Base-by-base conservation (phyloP, 1,284 basidiomycete genomes). In the Puccinia horiana region DNA sequence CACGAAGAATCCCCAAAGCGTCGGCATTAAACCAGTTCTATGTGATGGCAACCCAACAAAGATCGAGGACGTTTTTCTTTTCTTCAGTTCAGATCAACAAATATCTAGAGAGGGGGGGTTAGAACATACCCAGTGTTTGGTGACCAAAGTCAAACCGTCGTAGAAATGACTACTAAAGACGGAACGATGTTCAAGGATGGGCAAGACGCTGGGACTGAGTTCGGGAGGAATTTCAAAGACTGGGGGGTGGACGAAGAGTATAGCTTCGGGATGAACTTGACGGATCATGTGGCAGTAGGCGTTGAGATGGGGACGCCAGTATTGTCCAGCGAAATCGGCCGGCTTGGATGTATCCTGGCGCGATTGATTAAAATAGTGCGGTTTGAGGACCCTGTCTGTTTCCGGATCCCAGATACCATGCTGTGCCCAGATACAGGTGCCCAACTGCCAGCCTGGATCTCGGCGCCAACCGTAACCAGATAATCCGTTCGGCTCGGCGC, bases 81-180 rank as follows among this genome's bases (percentile, higher is more conserved):
- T n/a, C n/a, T n/a, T n/a, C n/a, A n/a, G n/a, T n/a, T n/a, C n/a
- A 52, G 26, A 52, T 49, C 18, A 47, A 52, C n/a, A 40, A 58
- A 12, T 56, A 47, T 42, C 49, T 0, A 42, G 49, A 29, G 42
- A 44, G 54, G 72, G 42, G 54, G 69, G 42, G 37, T 49, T 3
- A 26, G n/a, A n/a, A 65, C 42, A 70, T 35, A 80, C 77, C 87
- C 86, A 90, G 86, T 87, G 87, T 84, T 88, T 88, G 73, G 88
- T 88, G 76, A 88, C 85, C 77, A 90, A 86, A 16, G 90, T 90
- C 65, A 98, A 89, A 0, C 96, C 96, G 85, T 99, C 96, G 87
- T 98, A 99, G 87, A 95, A 99, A 87, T 99, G 96, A 0, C 92
- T 90, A 0, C 94, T 92, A 83, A 93, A 92, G 77, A 91, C 93